Conservation (phyloP, 805 yeast genomes). For the Scheffersomyces lignosus region DNA sequence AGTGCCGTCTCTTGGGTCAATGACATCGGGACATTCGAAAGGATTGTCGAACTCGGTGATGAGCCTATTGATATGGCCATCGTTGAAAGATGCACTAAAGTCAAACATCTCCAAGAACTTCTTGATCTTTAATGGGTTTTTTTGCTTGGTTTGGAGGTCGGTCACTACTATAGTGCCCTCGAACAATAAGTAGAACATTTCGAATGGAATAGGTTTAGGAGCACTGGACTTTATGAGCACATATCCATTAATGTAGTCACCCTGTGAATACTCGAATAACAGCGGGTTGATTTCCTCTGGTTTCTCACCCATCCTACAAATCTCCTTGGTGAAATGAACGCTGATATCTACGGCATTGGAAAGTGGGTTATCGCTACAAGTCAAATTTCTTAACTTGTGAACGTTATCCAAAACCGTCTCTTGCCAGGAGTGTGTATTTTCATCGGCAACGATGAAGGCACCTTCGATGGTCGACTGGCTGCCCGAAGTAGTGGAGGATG, state of each 20-base stretch:
- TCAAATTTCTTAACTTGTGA: conserved; percentile 31
- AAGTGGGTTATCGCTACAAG: conserved; percentile 24
- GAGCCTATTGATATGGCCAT: conserved; percentile 32
- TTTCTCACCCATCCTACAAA: conserved; percentile 25
- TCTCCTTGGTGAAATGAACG: conserved; percentile 34
- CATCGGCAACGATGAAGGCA: conserved; percentile 34
- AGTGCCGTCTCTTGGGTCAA: conserved; percentile 30
- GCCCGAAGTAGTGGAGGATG: neutral
- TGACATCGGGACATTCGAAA: conserved; percentile 11
- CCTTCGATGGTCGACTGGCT: neutral
- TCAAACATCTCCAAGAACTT: conserved; percentile 50
- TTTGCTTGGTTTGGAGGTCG: conserved; percentile 9
- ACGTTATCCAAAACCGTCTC: conserved; percentile 41
- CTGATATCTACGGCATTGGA: conserved; percentile 27
- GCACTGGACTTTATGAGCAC: conserved; percentile 44
- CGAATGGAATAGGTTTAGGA: conserved; percentile 48
- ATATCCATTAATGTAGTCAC: conserved; percentile 66
- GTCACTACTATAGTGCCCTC: conserved; percentile 48
- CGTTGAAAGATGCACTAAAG: conserved; percentile 51
- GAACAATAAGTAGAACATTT: conserved; percentile 58
- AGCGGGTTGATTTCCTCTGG: conserved; percentile 32
- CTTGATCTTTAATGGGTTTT: neutral
- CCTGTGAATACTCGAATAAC: conserved; percentile 56
- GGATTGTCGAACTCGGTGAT: conserved; percentile 20
- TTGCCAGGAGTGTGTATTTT: conserved; percentile 31